Conservation (phyloP, 495 filamentous ascomycete species). For the Xylaria nigripes region DNA sequence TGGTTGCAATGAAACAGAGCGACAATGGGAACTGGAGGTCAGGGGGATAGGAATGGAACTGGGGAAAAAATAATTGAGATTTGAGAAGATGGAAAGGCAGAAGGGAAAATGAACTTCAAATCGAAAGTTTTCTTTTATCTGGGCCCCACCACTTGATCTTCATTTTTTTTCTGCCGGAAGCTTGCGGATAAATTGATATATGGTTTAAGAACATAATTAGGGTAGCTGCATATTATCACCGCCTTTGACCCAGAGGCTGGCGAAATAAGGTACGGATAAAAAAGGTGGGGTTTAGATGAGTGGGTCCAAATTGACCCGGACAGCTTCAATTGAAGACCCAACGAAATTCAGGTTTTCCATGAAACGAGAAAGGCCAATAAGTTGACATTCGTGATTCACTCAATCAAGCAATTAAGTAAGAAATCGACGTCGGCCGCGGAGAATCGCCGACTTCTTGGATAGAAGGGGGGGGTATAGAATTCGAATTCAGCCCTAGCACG, state of each 20-base stretch:
- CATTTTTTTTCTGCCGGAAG: background rate
- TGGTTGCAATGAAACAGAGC: slow-evolving; percentile 30
- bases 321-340: slow-evolving; percentile 3
- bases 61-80: background rate
- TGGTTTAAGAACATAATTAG: too few relatives aligned
- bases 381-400: background rate
- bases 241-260: background rate
- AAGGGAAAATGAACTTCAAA: background rate
- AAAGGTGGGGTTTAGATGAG: background rate
- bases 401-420: too few relatives aligned
- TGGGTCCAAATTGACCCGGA: background rate
- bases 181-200: too few relatives aligned
- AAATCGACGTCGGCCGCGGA: background rate
- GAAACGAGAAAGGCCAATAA: background rate
- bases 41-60: slow-evolving; percentile 14
- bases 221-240: background rate
- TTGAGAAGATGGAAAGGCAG: slow-evolving; percentile 2
- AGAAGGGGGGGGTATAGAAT: background rate
- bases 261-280: background rate
- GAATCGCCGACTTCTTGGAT: background rate
- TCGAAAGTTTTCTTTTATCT: slow-evolving; percentile 6
- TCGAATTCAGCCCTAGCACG: background rate
- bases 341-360: slow-evolving; percentile 4
- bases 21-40: background rate
- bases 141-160: background rate